Evolutionary conservation across 2,329 filamentous ascomycete species (phyloP).

Genomic region (Xylaria sp.): DNA sequence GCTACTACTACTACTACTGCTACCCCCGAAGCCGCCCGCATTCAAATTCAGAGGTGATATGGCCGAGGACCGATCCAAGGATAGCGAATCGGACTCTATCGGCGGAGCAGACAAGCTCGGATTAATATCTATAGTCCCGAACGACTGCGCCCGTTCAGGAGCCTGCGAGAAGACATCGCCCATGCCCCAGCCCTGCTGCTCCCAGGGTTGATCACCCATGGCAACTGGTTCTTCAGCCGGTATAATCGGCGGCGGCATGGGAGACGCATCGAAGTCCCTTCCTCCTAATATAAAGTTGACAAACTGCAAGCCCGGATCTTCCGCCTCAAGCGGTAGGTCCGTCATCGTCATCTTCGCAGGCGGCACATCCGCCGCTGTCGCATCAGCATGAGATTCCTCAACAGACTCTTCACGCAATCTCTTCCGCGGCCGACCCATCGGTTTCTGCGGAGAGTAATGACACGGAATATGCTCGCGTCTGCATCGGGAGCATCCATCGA

Average conservation of each 20-base stretch:
- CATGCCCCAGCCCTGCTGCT: conserved; percentile 17
- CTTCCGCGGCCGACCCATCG: conserved; percentile 61
- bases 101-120: conserved; percentile 26
- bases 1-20: conserved; percentile 22
- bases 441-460: conserved; percentile 60
- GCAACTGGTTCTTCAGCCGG: background rate
- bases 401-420: conserved; percentile 35
- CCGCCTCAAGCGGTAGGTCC: conserved; percentile 24
- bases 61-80: conserved; percentile 23
- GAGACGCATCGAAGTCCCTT: background rate
- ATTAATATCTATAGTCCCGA: conserved; percentile 26
- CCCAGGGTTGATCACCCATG: conserved; percentile 2
- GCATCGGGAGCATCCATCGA: conserved; percentile 55
- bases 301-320: conserved; percentile 28
- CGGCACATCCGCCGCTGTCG: conserved; percentile 21
- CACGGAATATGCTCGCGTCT: conserved; percentile 51
- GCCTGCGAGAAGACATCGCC: conserved; percentile 26
- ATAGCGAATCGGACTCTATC: conserved; percentile 9
- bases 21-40: conserved; percentile 16
- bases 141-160: conserved; percentile 18
- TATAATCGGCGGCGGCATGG: background rate
- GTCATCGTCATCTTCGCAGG: conserved; percentile 28
- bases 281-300: conserved; percentile 25
- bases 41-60: conserved; percentile 26
- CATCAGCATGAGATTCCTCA: conserved; percentile 11